These are phyloP conservation scores for Flaveria linearis DNA, from an alignment of 129 eudicot species.

Conservation along the genomic window DNA sequence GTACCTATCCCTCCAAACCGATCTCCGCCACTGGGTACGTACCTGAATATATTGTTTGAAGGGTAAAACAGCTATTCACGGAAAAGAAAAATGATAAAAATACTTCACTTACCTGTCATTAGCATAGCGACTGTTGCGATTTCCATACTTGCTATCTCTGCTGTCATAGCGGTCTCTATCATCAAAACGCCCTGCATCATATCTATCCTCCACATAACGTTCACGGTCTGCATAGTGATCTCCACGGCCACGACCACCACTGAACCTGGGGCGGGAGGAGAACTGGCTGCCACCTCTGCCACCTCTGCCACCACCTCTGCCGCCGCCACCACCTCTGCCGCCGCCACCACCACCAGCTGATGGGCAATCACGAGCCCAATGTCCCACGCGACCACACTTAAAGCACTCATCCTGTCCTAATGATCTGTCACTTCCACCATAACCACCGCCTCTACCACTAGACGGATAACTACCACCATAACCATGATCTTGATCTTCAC, in stretches of 20 bases:
- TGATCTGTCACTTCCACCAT: constrained; percentile 68
- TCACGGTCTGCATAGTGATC: constrained; percentile 78
- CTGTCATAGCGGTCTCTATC: constrained; percentile 78
- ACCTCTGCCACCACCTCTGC: constrained; percentile 39
- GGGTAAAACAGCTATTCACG: constrained; percentile 19
- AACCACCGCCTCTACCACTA: constrained; percentile 67
- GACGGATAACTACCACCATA: constrained; percentile 67
- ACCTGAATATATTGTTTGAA: constrained; percentile 43
- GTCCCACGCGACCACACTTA: constrained; percentile 94
- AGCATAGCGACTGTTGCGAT: constrained; percentile 57
- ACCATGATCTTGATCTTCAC: constrained; percentile 63
- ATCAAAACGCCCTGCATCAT: constrained; percentile 70
- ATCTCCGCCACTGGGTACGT: constrained; percentile 62
- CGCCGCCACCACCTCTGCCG: constrained; percentile 34
- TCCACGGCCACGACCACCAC: constrained; percentile 65
- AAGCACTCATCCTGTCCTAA: constrained; percentile 88
- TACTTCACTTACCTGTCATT: constrained; percentile 54
- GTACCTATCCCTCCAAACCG: constrained; percentile 67
- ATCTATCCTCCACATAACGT: constrained; percentile 73
- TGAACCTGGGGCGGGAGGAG: constrained; percentile 63
- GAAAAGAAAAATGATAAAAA: not conserved
- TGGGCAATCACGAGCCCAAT: constrained; percentile 97
- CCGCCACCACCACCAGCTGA: constrained; percentile 64
- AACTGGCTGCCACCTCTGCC: constrained; percentile 45
- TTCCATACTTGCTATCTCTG: constrained; percentile 72